Evolutionary conservation across 1,284 basidiomycete species (phyloP), one percentile per base, ranked within the genome.

Genomic region (Bondarzewia mesenterica): DNA sequence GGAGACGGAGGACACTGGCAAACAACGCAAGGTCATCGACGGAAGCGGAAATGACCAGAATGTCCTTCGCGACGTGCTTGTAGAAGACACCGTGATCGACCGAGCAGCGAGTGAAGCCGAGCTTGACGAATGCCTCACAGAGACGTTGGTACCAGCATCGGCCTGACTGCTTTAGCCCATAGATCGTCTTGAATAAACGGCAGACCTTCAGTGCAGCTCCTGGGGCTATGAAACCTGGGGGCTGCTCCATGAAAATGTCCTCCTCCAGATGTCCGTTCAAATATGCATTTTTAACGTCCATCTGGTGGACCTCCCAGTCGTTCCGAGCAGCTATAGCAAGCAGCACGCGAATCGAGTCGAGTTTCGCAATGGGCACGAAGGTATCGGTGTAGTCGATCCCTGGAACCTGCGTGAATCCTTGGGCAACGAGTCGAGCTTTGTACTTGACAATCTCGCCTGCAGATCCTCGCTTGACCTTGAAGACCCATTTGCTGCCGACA

Each of bases 331-430:
- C 57, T 0, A 66, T 27, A 0, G 63, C 55, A 0, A 68, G 50
- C 1, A 69, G 47, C 0, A 55, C 38, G 0, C 59, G 47, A 44
- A 7, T 59, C 46, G 7, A 5, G 59, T 57, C 1, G 60, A 64
- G 2, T 60, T 52, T 47, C 48, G 64, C 14, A 57, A 64, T 39
- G 1, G 45, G 49, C 0, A 42, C 25, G 22, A 47, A 51, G 0
- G 21, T 51, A 2, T 67, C 52, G 7, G 58, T 52, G 47, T 58
- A 72, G 48, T 74, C 65, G 7, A 69, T 37, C 1, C 70, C 67
- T 4, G 43, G 20, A 1, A 51, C n/a, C 10, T 51, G 50, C 0
- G 32, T 46, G 43, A 48, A 48, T 5, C 50, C 46, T 21, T 48
- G 42, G 5, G 47, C 50, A 2, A 51, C 35, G 4, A 51, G 3